A percentile compares a stretch with the other conserved stretches of the same genome.
phyloP scores from a whole-genome alignment of 2,329 filamentous ascomycete genomes.

The Fusarium poae region DNA sequence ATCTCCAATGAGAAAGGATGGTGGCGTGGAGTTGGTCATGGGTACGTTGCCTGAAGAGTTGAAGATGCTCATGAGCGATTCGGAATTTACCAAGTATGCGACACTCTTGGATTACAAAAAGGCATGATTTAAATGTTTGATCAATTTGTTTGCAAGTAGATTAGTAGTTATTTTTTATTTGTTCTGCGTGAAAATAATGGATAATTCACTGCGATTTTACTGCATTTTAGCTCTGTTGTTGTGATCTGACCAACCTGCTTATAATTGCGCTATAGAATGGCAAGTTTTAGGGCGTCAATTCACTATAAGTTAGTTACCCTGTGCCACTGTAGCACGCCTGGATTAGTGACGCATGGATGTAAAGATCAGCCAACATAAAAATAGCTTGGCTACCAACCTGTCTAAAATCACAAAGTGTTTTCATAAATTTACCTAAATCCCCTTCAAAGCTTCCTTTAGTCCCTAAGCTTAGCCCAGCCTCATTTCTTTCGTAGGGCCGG shows the following conservation, averaged over 20 bases:
- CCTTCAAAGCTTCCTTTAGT: too few species aligned
- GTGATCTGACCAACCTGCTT: too few species aligned
- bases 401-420: too few species aligned
- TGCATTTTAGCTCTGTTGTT: background rate
- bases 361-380: too few species aligned
- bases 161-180: background rate
- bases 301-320: background rate
- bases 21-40: conserved; percentile 6
- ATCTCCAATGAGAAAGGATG: conserved; percentile 8
- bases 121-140: background rate
- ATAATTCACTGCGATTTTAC: background rate
- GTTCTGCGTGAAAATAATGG: background rate
- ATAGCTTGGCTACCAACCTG: too few species aligned
- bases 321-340: background rate
- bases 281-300: fast-evolving
- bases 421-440: too few species aligned
- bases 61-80: conserved; percentile 18
- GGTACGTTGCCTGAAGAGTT: conserved; percentile 11
- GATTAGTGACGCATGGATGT: too few species aligned
- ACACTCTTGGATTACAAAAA: conserved; percentile 8
- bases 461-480: too few species aligned
- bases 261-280: too few species aligned
- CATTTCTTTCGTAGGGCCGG: too few species aligned
- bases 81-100: conserved; percentile 15
- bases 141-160: background rate